These are phyloP conservation scores for Colletotrichum tropicicola DNA, from an alignment of 2,329 filamentous ascomycete genomes.

Conservation along the genomic window DNA sequence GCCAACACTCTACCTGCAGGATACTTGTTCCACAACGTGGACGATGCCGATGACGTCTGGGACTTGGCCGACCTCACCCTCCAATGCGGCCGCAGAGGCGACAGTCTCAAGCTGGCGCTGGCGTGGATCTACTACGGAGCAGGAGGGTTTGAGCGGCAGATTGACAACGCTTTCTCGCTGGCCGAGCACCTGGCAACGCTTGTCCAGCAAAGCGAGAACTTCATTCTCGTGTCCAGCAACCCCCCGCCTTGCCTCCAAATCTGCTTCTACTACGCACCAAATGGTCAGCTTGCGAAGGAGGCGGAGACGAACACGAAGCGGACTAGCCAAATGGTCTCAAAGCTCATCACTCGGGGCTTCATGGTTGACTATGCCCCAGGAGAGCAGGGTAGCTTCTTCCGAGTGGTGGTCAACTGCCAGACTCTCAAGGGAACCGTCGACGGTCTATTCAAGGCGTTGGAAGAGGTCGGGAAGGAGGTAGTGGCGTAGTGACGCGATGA, in stretches of 20 bases:
- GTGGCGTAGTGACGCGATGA: conserved; percentile 3
- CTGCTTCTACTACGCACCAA: conserved; percentile 86
- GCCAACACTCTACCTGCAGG: conserved; percentile 89
- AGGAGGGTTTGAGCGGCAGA: conserved; percentile 73
- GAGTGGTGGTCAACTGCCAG: conserved; percentile 68
- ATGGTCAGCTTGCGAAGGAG: conserved; percentile 56
- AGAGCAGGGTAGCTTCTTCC: conserved; percentile 63
- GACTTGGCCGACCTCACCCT: conserved; percentile 93
- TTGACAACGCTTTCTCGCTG: conserved; percentile 77
- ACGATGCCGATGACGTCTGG: conserved; percentile 71
- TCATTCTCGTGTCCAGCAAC: conserved; percentile 77
- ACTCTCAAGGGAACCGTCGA: conserved; percentile 61
- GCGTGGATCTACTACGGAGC: conserved; percentile 91
- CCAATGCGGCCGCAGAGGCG: conserved; percentile 89
- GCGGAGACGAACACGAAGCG: conserved; percentile 56
- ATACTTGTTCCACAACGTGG: conserved; percentile 79
- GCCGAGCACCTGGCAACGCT: conserved; percentile 74
- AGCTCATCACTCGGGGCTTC: conserved; percentile 60
- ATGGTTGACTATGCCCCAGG: conserved; percentile 72
- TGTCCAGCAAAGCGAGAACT: conserved; percentile 64
- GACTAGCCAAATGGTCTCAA: conserved; percentile 58
- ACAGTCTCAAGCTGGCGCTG: conserved; percentile 87
- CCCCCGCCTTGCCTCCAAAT: conserved; percentile 92
- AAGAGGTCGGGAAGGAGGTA: conserved; percentile 50
- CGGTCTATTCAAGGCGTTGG: conserved; percentile 62